Base-by-base conservation (phyloP, 2,329 filamentous ascomycete species). In the Ophiostoma sp. region DNA sequence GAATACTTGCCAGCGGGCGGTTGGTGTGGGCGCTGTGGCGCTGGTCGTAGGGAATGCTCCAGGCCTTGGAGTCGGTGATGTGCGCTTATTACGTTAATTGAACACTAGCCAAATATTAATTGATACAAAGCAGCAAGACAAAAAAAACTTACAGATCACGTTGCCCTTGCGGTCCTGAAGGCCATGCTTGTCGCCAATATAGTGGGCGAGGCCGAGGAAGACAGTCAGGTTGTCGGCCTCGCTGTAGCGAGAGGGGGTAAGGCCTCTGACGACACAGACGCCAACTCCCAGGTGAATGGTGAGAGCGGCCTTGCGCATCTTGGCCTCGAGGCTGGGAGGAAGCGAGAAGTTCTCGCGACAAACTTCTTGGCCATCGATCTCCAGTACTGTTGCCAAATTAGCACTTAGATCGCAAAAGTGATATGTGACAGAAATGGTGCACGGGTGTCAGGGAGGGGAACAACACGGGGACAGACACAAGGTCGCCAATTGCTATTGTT, bases 151-250 rank as follows among this genome's bases (percentile, higher is more conserved):
- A 84, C 83, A 79, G 20, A 85, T 73, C 74, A 85, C 80, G 48
- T 81, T 80, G 13, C 83, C 83, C 62, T 80, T 81, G n/a, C 78
- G 78, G 70, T 82, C 81, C 70, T 87, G 85, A 2, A 82, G 73
- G 2, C 85, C 85, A 54, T 86, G 81, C 66, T 83, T 79, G 52
- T 84, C 80, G 1, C 83, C 87, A 67, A 90, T 81, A 74, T 89
- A 83, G 70, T 81, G 83, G 0, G 86, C 81, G 13, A 89, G 77
- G 0, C 85, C 87, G 4, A 87, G 80, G 73, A 86, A 88, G 62
- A 88, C 79, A 5, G 83, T 79, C 20, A 85, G 77, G 69, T 84
- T 85, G 68, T 89, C 85, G 72, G 87, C 83, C 33, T 80, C 78
- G 2, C 81, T 81, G 75, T 85, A 84, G 1, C 76, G 78, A 2